Evolutionary conservation across 345 rosid species (phyloP).

Genomic region (Lepidium sativum): DNA sequence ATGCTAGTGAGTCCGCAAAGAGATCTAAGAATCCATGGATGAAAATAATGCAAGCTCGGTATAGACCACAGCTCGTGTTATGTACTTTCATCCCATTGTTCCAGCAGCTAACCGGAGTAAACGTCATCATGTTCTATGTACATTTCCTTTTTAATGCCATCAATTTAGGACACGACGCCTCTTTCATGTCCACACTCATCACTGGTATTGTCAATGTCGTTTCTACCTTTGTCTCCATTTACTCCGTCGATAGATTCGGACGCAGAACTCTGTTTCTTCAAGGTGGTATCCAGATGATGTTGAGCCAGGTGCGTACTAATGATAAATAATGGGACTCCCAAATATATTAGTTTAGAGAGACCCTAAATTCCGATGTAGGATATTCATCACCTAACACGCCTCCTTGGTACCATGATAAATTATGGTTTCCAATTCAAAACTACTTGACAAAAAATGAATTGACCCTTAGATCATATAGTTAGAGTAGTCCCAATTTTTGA

Average conservation of each 20-base stretch:
- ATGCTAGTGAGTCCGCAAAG: conserved; percentile 18
- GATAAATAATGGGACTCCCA: too few species aligned
- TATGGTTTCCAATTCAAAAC: too few species aligned
- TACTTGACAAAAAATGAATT: too few species aligned
- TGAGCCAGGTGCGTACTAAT: conserved; percentile 30
- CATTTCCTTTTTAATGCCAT: conserved; percentile 34
- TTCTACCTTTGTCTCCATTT: conserved; percentile 28
- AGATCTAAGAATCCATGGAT: conserved; percentile 27
- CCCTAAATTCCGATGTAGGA: too few species aligned
- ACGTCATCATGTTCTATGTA: conserved; percentile 39
- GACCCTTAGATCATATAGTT: too few species aligned
- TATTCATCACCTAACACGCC: too few species aligned
- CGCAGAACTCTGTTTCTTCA: conserved; percentile 26
- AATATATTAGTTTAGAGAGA: too few species aligned
- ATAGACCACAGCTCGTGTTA: conserved; percentile 33
- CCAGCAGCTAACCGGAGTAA: conserved; percentile 39
- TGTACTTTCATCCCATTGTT: conserved; percentile 28
- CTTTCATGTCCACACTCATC: conserved; percentile 30
- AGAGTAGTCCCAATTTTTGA: too few species aligned
- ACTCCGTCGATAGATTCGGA: conserved; percentile 29
- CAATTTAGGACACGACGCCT: conserved; percentile 27
- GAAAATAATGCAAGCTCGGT: conserved; percentile 11
- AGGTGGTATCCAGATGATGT: conserved; percentile 34
- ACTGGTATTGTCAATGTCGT: conserved; percentile 27
- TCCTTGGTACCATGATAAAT: too few species aligned